A percentile compares a stretch with the other conserved stretches of the same genome.
phyloP scores from a whole-genome alignment of 441 rosid genomes.

The Sinapis alba region DNA sequence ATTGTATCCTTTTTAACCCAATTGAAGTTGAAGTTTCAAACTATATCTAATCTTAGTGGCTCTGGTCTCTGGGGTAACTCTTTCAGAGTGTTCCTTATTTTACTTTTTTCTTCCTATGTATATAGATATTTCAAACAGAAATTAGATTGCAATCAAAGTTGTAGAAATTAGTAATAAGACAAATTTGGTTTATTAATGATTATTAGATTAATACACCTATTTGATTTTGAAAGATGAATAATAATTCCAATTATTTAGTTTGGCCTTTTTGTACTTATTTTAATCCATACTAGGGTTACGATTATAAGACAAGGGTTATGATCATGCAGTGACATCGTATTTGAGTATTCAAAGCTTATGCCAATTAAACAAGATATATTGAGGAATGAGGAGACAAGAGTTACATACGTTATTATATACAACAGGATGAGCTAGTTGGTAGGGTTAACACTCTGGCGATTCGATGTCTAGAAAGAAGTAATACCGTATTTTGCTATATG shows the following conservation, averaged over 20 bases:
- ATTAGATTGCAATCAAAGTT: background rate
- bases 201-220: background rate
- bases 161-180: background rate
- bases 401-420: background rate
- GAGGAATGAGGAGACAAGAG: background rate
- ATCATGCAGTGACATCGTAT: background rate
- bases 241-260: background rate
- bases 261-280: background rate
- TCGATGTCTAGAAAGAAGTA: background rate
- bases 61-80: background rate
- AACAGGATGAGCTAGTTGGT: background rate
- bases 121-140: background rate
- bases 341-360: background rate
- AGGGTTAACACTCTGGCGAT: background rate
- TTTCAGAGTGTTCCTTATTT: background rate
- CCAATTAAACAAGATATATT: background rate
- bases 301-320: background rate
- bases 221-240: background rate
- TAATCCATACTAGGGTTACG: background rate
- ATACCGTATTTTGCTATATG: background rate
- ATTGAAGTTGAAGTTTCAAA: background rate
- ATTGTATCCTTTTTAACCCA: background rate
- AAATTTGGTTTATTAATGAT: background rate
- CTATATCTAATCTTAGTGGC: background rate
- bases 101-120: background rate